Evolutionary conservation across 31 red algal genomes (phyloP).

Genomic region (Odonthalia washingtoniensis): DNA sequence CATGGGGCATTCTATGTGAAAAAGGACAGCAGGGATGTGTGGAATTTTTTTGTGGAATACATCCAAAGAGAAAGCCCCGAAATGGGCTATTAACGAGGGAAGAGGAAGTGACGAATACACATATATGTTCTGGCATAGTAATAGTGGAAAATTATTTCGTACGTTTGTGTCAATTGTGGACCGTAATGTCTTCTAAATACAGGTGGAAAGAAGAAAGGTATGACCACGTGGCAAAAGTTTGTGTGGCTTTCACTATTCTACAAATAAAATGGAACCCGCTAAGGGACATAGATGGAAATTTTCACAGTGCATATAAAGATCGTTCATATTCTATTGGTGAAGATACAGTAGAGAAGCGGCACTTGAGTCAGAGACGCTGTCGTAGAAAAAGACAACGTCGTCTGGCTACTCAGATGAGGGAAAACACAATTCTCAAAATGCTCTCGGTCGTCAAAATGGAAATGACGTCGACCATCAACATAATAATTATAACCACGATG

Average conservation of each 20-base stretch:
- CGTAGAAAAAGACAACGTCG: neutral
- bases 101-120: neutral
- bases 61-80: neutral
- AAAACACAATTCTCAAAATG: too few relatives aligned
- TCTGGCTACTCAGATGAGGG: neutral
- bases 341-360: neutral
- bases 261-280: slow-evolving; percentile 22
- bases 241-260: neutral
- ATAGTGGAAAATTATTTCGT: slow-evolving; percentile 39
- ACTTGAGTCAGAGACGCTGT: neutral
- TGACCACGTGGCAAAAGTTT: neutral
- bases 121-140: neutral
- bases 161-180: neutral
- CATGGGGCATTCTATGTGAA: neutral
- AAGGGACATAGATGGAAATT: neutral
- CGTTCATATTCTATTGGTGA: neutral
- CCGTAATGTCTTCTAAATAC: neutral
- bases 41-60: neutral
- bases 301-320: neutral
- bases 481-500: too few relatives aligned
- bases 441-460: too few relatives aligned
- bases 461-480: too few relatives aligned
- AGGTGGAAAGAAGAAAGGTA: slow-evolving; percentile 8
- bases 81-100: neutral
- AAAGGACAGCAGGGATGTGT: slow-evolving; percentile 17